phyloP scores from a whole-genome alignment of 2,329 filamentous ascomycete species.

The Talaromyces rugulosus region DNA sequence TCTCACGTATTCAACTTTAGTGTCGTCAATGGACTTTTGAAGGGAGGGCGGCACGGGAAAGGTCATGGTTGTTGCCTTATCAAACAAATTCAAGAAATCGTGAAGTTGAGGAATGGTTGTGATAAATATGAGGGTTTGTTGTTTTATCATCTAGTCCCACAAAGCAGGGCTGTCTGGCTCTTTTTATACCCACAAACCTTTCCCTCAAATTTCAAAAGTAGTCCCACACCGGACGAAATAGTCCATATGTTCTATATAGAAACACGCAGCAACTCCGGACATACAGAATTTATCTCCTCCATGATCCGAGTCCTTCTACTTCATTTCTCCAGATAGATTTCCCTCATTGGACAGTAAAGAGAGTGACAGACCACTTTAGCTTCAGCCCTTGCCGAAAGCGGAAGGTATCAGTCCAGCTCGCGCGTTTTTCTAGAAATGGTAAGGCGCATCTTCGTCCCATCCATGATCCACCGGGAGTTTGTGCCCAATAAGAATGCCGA shows the following conservation, averaged over 20 bases:
- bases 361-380: not conserved
- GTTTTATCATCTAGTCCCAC: too few relatives aligned
- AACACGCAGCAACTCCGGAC: not conserved
- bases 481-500: not conserved
- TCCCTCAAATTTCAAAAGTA: not conserved
- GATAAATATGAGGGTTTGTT: too few relatives aligned
- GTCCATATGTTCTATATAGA: not conserved
- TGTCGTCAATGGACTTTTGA: constrained; percentile 7
- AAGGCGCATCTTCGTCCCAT: not conserved
- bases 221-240: not conserved
- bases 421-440: constrained; percentile 7
- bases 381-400: not conserved
- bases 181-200: too few relatives aligned
- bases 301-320: not conserved
- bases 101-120: too few relatives aligned
- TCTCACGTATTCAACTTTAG: constrained; percentile 8
- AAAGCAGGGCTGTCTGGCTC: too few relatives aligned
- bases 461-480: not conserved
- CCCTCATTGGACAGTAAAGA: not conserved
- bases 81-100: too few relatives aligned
- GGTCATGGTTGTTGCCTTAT: not conserved
- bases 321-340: not conserved
- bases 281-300: not conserved
- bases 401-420: constrained; percentile 2
- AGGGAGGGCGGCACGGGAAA: not conserved